Base-by-base conservation (phyloP, 2,329 filamentous ascomycete species). In the Penicillium griseofulvum region DNA sequence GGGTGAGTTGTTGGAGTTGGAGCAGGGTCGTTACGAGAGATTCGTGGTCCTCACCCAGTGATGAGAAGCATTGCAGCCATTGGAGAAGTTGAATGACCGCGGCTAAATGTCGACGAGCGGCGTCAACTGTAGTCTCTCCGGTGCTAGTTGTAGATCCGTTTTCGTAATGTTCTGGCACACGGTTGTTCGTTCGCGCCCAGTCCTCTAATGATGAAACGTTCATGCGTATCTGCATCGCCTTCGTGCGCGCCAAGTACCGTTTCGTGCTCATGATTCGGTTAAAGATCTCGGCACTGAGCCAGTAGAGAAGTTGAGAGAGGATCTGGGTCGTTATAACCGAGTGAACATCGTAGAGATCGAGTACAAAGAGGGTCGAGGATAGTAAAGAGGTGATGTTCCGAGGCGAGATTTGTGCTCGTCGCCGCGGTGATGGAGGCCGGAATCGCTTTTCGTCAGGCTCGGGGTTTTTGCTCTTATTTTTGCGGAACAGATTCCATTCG, bases 191-290 rank as follows among this genome's bases (percentile, higher is more conserved):
- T 29, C 93, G 84, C 1, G 94, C 93, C 94, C 94, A 99, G 69
- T 99, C 94, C 73, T 99, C 94, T 19, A 99, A 79, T 8, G 87
- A 88, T 0, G 94, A 97, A 7, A 99, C 86, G 71, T 99, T 99
- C 92, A 99, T 97, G 63, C 94, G 90, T 65, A 99, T 97, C 72
- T 99, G 94, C 94, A 99, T 99, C 4, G 94, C 94, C 74, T 99
- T 99, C 17, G 94, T 99, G 50, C 94, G 84, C 6, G 94, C 93
- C 10, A 99, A 81, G 68, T 97, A 99, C 71, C 93, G 92, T 61
- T 91, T 86, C 68, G 95, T 97, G 29, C 90, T 93, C 90, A 99
- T 96, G 73, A 99, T 90, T 55, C 93, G 88, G 73, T 99, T 99
- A 78, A 99, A 99, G 9, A 97, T 84, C 74, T 99, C 94, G 0